Percentiles rank a stretch among this genome's conserved stretches.
These are phyloP conservation scores for Nakazawaea laoshanensis DNA, from an alignment of 805 yeast species.

Conservation along the genomic window DNA sequence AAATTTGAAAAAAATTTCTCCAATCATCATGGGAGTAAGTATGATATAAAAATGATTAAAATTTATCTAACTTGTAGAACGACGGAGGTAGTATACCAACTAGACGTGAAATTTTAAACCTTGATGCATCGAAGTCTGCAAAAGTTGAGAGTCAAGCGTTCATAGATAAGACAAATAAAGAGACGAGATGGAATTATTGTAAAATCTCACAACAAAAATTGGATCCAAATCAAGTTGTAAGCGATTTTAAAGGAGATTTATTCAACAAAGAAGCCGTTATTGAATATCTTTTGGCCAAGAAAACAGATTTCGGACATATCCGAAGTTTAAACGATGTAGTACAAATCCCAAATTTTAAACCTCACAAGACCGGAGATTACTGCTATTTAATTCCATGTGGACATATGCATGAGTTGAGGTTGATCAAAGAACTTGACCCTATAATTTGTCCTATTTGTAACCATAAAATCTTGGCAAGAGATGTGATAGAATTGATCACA, in stretches of 20 bases:
- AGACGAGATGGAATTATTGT: slow-evolving; percentile 40
- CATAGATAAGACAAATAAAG: slow-evolving; percentile 15
- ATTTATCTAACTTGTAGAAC: slow-evolving; percentile 23
- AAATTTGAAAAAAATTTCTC: not conserved
- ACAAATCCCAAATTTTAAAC: slow-evolving; percentile 22
- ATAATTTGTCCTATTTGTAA: too few relatives aligned
- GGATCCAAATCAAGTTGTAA: slow-evolving; percentile 37
- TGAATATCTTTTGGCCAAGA: slow-evolving; percentile 31
- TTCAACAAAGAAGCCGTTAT: slow-evolving; percentile 58
- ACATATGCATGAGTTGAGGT: slow-evolving; percentile 27
- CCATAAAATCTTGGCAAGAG: too few relatives aligned
- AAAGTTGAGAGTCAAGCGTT: slow-evolving; percentile 13
- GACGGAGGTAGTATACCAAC: slow-evolving; percentile 73
- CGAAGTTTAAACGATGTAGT: slow-evolving; percentile 34
- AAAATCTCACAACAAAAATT: slow-evolving; percentile 33
- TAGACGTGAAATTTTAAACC: slow-evolving; percentile 38
- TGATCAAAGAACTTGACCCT: slow-evolving; percentile 18
- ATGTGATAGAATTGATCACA: too few relatives aligned
- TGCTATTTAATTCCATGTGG: slow-evolving; percentile 38
- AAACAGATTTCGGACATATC: slow-evolving; percentile 23
- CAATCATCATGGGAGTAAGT: slow-evolving; percentile 9
- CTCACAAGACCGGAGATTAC: slow-evolving; percentile 17
- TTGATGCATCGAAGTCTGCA: slow-evolving; percentile 11
- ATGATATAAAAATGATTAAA: not conserved
- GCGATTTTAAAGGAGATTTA: slow-evolving; percentile 61